Evolutionary conservation across 129 eudicot genomes (phyloP).

Genomic region (Flaveria brownii): DNA sequence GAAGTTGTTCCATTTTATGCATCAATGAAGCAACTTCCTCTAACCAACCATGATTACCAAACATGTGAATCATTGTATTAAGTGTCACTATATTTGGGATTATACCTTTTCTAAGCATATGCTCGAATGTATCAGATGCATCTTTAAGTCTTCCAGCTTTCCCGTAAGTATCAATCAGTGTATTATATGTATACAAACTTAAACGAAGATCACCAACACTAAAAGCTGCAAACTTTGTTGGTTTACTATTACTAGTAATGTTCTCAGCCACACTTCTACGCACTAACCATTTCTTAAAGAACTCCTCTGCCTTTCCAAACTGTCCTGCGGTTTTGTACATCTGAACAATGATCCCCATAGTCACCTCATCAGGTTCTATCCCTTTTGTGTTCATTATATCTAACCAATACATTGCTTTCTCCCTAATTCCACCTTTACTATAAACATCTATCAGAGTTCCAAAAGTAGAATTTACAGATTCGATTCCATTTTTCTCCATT

Average conservation of each 20-base stretch:
- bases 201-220: constrained; percentile 41
- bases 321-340: constrained; percentile 82
- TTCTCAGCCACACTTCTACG: constrained; percentile 27
- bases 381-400: constrained; percentile 59
- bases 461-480: constrained; percentile 63
- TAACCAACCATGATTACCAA: constrained; percentile 68
- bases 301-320: constrained; percentile 66
- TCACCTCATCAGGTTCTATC: constrained; percentile 89
- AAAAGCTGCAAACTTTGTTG: not conserved
- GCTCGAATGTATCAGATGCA: constrained; percentile 58
- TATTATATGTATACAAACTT: constrained; percentile 74
- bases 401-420: constrained; percentile 61
- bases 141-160: constrained; percentile 73
- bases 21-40: constrained; percentile 60
- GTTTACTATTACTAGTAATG: constrained; percentile 23
- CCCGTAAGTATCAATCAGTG: constrained; percentile 82
- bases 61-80: constrained; percentile 89
- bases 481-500: constrained; percentile 56
- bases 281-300: constrained; percentile 72
- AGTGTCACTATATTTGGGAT: constrained; percentile 74
- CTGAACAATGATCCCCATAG: constrained; percentile 71
- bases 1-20: constrained; percentile 65
- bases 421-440: constrained; percentile 73
- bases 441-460: constrained; percentile 94
- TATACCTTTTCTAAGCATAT: constrained; percentile 63